Conservation (phyloP, 1,284 basidiomycete species). For the Puccinia horiana region DNA sequence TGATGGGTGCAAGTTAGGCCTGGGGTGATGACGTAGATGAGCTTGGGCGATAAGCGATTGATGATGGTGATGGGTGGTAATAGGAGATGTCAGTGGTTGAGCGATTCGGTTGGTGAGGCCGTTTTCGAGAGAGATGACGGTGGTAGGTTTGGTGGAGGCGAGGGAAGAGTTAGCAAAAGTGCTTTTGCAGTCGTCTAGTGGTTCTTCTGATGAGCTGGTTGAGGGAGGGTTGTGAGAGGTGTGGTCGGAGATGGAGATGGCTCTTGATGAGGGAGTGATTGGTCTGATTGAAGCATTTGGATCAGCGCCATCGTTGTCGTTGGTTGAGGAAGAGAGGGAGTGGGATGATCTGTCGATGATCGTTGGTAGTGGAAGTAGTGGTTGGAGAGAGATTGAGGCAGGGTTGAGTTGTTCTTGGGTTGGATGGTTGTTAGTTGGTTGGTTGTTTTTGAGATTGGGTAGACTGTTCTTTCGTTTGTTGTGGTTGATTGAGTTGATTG, state of each 20-base stretch:
- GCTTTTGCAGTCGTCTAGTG: slow-evolving; percentile 26
- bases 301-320: slow-evolving; percentile 24
- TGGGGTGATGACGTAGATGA: no score
- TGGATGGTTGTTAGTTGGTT: neutral
- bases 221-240: neutral
- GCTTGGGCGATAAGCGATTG: slow-evolving; percentile 29
- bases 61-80: neutral
- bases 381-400: neutral
- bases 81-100: slow-evolving; percentile 20
- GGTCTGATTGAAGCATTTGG: slow-evolving; percentile 49
- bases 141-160: slow-evolving; percentile 49
- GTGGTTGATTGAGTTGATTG: neutral
- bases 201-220: neutral
- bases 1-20: neutral
- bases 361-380: slow-evolving; percentile 5
- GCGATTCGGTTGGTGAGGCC: slow-evolving; percentile 41
- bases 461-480: slow-evolving; percentile 28
- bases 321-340: neutral
- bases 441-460: slow-evolving; percentile 3
- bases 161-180: slow-evolving; percentile 30
- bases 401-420: neutral
- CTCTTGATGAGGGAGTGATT: slow-evolving; percentile 46
- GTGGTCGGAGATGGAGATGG: neutral
- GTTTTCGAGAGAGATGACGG: slow-evolving; percentile 43
- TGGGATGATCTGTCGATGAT: neutral